Percentiles rank a stretch among this genome's conserved stretches.
phyloP scores from a whole-genome alignment of 495 filamentous ascomycete genomes.

The Aspergillus ellipticus region DNA sequence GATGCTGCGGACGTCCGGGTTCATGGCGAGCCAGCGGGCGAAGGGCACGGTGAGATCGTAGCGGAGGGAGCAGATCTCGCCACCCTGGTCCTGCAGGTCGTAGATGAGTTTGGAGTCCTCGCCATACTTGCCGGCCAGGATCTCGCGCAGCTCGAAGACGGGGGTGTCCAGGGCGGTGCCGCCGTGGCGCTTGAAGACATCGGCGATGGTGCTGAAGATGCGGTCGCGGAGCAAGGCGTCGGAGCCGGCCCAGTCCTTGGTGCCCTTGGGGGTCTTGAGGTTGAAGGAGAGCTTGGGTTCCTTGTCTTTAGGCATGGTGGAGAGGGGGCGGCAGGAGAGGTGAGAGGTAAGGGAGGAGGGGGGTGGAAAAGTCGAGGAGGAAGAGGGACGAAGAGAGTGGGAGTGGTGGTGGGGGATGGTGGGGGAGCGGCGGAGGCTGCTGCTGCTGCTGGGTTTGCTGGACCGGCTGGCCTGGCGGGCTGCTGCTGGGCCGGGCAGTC shows the following conservation, averaged over 20 bases:
- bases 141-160: constrained; percentile 73
- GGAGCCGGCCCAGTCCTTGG: constrained; percentile 35
- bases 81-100: constrained; percentile 81
- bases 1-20: constrained; percentile 65
- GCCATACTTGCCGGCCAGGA: constrained; percentile 85
- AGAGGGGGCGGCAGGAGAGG: not conserved
- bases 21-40: constrained; percentile 85
- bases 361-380: constrained; percentile 25
- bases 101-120: constrained; percentile 91
- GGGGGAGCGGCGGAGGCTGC: constrained; percentile 20
- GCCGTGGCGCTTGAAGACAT: constrained; percentile 87
- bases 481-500: not conserved
- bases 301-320: constrained; percentile 36
- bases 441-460: not conserved
- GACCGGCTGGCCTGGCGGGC: no score
- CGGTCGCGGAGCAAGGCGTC: constrained; percentile 59
- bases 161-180: constrained; percentile 83
- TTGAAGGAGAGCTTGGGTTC: constrained; percentile 38
- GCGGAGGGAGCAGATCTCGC: constrained; percentile 77
- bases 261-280: constrained; percentile 44
- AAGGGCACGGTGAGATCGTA: constrained; percentile 94
- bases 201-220: constrained; percentile 75
- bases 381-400: constrained; percentile 25
- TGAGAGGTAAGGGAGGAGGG: constrained; percentile 5
- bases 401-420: constrained; percentile 40